Evolutionary conservation across 1,139 yeast species (phyloP), one percentile per base, ranked within the genome.

Genomic region (Yamadazyma triangularis): DNA sequence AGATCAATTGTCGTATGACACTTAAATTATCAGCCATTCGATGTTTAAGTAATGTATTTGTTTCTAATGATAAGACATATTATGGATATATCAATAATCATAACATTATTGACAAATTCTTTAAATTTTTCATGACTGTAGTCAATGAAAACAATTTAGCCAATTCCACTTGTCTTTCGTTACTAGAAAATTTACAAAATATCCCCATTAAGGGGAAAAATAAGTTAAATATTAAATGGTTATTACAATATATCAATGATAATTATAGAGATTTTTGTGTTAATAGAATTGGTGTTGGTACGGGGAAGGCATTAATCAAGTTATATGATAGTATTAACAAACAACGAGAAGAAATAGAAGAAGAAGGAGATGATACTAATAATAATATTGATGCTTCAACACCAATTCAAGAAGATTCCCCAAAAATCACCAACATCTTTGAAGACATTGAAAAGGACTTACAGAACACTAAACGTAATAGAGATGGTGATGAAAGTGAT

Each of bases 121-220:
- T 84, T 40, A 52, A 53, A 1, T 60, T 77, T 34, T 64, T 85
- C 38, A 58, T 60, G 13, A 67, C 62, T n/a, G 71, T 76, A 13
- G 64, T 71, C 13, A 58, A 66, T 24, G 58, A 60, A 27, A 78
- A 82, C 48, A 83, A 79, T 47, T 60, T 89, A 38, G 71, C 85
- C 2, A 84, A 78, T 47, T 86, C 96, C 0, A 71, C 93, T 3
- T 74, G 93, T 42, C 63, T 88, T 32, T 91, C 84, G 46, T 63
- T 89, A 25, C 59, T 87, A 31, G 82, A 77, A 41, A 55, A 70
- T 3, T 55, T 85, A 2, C 57, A 57, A 34, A 62, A 59, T 23
- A 33, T 46, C 4, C 44, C 45, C 13, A 36, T 48, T 13, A 6
- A 9, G 20, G 43, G 50, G 13, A 51, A 47, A 8, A 56, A 60